A percentile compares a stretch with the other conserved stretches of the same genome.
These are phyloP conservation scores for Blastobotrys malaysiensis DNA, from an alignment of 1,139 yeast genomes.

Conservation along the genomic window DNA sequence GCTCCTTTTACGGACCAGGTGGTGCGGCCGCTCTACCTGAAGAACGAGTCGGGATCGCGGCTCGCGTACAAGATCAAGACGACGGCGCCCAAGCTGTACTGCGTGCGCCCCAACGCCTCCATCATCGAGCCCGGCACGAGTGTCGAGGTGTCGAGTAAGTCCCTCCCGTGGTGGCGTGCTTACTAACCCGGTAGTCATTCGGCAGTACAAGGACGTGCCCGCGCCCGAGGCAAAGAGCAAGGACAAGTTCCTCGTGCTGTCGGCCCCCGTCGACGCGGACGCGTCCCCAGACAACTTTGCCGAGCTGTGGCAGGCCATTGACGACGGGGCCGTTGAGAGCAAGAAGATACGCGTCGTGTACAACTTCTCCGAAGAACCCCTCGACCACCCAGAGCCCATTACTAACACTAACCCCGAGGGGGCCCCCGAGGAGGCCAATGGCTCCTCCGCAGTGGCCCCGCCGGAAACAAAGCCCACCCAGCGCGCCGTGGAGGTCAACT, in stretches of 20 bases:
- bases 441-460: conserved; percentile 6
- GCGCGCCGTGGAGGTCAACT: background rate
- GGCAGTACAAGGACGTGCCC: conserved; percentile 80
- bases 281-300: conserved; percentile 41
- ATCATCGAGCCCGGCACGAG: conserved; percentile 69
- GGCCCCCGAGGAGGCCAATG: background rate
- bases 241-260: conserved; percentile 87
- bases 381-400: conserved; percentile 23
- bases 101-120: conserved; percentile 94
- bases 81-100: conserved; percentile 93
- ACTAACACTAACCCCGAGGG: conserved; percentile 8
- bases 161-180: background rate
- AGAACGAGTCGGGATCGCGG: conserved; percentile 54
- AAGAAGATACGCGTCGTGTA: conserved; percentile 78
- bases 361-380: conserved; percentile 18
- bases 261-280: conserved; percentile 55
- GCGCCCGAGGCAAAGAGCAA: conserved; percentile 68
- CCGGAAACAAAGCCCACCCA: conserved; percentile 19
- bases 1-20: conserved; percentile 66
- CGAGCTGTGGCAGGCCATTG: conserved; percentile 68
- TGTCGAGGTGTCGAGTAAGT: conserved; percentile 54
- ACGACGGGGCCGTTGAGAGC: conserved; percentile 57
- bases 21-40: conserved; percentile 62
- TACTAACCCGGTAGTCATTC: conserved; percentile 42
- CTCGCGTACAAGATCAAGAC: conserved; percentile 96